Evolutionary conservation across 257 asterid species (phyloP).

Genomic region (Plantago ovata): DNA sequence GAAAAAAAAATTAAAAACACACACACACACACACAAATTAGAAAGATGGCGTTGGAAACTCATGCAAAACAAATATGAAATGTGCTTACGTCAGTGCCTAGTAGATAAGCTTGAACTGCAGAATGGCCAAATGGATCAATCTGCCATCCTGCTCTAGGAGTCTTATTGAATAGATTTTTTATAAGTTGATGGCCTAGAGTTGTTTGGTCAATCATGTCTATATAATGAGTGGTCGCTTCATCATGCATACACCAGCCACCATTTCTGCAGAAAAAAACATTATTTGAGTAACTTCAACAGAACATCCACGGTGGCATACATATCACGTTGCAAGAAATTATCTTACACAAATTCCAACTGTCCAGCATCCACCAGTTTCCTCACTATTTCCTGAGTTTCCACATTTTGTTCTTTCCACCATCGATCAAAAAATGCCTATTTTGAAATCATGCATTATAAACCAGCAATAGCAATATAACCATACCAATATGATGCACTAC

Average conservation of each 20-base stretch:
- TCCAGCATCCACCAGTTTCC: conserved; percentile 59
- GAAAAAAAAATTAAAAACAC: no score
- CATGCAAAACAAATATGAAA: background rate
- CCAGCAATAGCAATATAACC: conserved; percentile 7
- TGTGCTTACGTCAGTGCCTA: conserved; percentile 61
- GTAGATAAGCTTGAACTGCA: conserved; percentile 82
- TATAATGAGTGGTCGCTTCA: conserved; percentile 76
- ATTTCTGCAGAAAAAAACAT: conserved; percentile 43
- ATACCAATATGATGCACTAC: conserved; percentile 3
- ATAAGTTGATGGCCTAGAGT: conserved; percentile 75
- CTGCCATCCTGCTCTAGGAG: conserved; percentile 98
- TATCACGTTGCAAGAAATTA: conserved; percentile 1
- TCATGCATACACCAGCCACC: conserved; percentile 99
- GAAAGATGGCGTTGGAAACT: no score
- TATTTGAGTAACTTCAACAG: background rate
- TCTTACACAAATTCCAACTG: conserved; percentile 88
- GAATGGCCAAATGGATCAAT: conserved; percentile 96
- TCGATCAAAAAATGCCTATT: conserved; percentile 74
- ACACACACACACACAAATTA: background rate
- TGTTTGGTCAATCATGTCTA: conserved; percentile 95
- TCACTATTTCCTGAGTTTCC: conserved; percentile 47
- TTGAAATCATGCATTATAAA: conserved; percentile 14
- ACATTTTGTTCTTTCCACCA: conserved; percentile 82
- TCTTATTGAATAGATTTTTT: conserved; percentile 59
- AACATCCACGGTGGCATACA: background rate